Evolutionary conservation across 192 early-diverging fungal genomes (phyloP), one percentile per base, ranked within the genome.

Genomic region (Phlyctochytrium arcticum): DNA sequence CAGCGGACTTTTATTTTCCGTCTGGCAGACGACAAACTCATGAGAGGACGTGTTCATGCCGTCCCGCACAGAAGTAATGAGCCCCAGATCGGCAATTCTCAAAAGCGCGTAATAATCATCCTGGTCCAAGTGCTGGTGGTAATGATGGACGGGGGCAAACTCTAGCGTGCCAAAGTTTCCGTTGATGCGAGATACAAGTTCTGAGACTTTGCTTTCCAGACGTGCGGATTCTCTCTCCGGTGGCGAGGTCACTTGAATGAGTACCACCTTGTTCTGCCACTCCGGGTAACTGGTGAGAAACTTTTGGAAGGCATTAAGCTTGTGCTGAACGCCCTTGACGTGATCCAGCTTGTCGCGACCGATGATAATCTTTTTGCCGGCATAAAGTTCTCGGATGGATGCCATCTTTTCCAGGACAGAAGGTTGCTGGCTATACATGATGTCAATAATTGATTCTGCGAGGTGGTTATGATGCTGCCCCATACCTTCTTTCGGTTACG

Each of bases 31-130:
- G 8, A 95, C 87, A 71, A 88, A 97, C 73, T 97, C 94, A 58
- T 95, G 89, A 46, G 88, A 90, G 12, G 90, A 91, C 0, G 95
- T 96, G 69, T 98, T 98, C 97, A 99, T 98, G 19, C 95, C 97
- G 67, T 99, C 97, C 29, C 94, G 87, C 17, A 96, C 83, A 31
- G 87, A 82, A 0, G 95, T 97, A 63, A 95, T 95, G 48, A 99
- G 71, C 0, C 87, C 93, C 23, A 94, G 80, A 68, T 99, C 94
- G n/a, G 97, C 97, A 12, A 94, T 85, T 58, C 84, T 87, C 10
- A 99, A 78, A 35, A 99, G 74, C 0, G 93, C 93, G 71, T 88
- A 95, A 76, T 96, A 99, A 69, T 99, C 95, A 71, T 99, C 94
- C 5, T 85, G 87, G 57, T 95, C 93, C 55, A 99, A 80, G 61